Evolutionary conservation across 495 filamentous ascomycete genomes (phyloP).

Genomic region (Podospora sp.): DNA sequence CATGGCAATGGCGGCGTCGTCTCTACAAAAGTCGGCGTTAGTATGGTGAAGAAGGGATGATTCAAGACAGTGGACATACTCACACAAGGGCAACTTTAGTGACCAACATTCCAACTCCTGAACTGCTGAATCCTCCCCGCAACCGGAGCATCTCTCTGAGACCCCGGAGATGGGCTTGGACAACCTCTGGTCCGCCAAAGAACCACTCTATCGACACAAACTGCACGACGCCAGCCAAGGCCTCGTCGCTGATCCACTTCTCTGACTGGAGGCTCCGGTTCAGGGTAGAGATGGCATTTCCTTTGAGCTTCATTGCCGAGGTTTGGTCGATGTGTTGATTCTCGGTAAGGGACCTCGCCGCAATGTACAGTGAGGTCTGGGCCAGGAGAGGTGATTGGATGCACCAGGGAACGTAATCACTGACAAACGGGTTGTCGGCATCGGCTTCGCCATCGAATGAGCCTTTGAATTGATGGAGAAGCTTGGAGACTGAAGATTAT

Average conservation of each 20-base stretch:
- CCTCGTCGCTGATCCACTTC: slow-evolving; percentile 23
- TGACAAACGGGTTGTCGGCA: slow-evolving; percentile 29
- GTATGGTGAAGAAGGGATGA: neutral
- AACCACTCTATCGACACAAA: slow-evolving; percentile 33
- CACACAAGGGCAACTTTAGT: slow-evolving; percentile 30
- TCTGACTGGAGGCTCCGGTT: slow-evolving; percentile 28
- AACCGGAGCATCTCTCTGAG: slow-evolving; percentile 30
- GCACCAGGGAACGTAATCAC: slow-evolving; percentile 28
- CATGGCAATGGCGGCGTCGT: slow-evolving; percentile 26
- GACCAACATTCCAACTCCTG: slow-evolving; percentile 24
- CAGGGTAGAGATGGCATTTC: slow-evolving; percentile 26
- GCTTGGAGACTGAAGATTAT: slow-evolving; percentile 56
- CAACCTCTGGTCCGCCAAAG: slow-evolving; percentile 27
- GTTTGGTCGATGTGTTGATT: slow-evolving; percentile 23
- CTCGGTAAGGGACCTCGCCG: slow-evolving; percentile 28
- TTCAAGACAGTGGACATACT: slow-evolving; percentile 5
- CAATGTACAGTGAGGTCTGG: slow-evolving; percentile 29
- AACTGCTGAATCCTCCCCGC: slow-evolving; percentile 26
- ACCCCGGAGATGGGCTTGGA: slow-evolving; percentile 29
- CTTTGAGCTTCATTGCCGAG: slow-evolving; percentile 24
- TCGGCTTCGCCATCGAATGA: slow-evolving; percentile 29
- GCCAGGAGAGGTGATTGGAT: slow-evolving; percentile 28
- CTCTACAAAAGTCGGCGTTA: slow-evolving; percentile 6
- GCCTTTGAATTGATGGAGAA: slow-evolving; percentile 47
- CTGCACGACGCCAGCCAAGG: slow-evolving; percentile 28